These are phyloP conservation scores for Puccinia triticina DNA, from an alignment of 1,284 basidiomycete genomes.

Conservation along the genomic window DNA sequence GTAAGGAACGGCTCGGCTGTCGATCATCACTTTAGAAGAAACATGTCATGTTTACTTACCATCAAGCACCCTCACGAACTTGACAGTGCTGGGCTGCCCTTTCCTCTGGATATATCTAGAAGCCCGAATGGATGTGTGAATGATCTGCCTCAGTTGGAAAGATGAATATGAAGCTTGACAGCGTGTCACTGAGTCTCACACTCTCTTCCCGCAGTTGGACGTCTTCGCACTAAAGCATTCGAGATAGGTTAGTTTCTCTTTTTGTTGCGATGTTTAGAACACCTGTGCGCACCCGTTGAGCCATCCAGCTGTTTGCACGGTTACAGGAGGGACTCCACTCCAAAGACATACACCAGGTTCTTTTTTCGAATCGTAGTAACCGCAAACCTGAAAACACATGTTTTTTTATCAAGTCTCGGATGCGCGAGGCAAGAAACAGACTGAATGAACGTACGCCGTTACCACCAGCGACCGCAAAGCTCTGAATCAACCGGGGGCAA, in stretches of 20 bases:
- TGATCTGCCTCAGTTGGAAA: not conserved
- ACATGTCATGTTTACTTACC: not conserved
- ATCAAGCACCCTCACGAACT: conserved; percentile 19
- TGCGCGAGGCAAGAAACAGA: not conserved
- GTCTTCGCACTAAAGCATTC: not conserved
- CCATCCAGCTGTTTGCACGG: conserved; percentile 18
- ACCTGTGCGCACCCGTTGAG: conserved; percentile 15
- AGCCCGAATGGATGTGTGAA: not conserved
- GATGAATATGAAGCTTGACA: not conserved
- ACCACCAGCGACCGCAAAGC: not conserved
- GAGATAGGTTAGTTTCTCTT: not conserved
- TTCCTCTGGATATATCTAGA: conserved; percentile 30
- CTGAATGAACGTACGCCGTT: conserved; percentile 14
- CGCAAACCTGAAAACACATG: conserved; percentile 16
- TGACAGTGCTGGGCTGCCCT: conserved; percentile 8
- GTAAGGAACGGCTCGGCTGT: not conserved
- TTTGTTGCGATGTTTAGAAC: not conserved
- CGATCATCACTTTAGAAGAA: too few species aligned
- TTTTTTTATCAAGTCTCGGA: not conserved
- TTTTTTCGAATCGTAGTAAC: conserved; percentile 4
- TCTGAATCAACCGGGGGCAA: not conserved
- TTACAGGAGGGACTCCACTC: conserved; percentile 8
- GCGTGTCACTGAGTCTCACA: conserved; percentile 8
- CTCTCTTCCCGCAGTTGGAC: conserved; percentile 29
- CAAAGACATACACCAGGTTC: conserved; percentile 28